These are phyloP conservation scores for Quercus mongolica DNA, from an alignment of 306 rosid species.

Conservation along the genomic window DNA sequence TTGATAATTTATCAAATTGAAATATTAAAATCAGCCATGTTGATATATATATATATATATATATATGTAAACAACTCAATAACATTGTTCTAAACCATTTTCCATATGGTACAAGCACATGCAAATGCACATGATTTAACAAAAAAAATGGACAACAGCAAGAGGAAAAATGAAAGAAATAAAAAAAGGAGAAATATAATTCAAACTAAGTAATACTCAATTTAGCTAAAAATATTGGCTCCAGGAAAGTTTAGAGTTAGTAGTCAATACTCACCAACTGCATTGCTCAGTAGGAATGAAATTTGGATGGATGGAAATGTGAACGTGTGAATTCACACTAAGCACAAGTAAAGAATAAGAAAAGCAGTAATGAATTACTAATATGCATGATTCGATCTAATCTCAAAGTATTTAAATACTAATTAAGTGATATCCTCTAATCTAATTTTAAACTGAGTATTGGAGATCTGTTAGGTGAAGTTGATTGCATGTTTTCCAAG, in stretches of 20 bases:
- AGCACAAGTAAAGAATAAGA: not conserved
- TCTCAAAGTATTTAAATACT: not conserved
- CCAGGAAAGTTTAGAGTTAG: not conserved
- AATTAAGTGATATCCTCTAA: not conserved
- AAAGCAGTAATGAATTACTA: not conserved
- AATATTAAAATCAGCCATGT: no score
- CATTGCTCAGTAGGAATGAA: not conserved
- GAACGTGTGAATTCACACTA: not conserved
- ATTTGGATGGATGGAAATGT: not conserved
- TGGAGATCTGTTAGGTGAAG: not conserved
- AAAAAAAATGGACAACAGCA: no score
- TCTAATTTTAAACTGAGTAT: not conserved
- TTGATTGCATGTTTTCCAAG: not conserved
- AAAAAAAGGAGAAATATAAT: no score
- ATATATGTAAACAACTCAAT: no score
- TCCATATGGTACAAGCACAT: no score
- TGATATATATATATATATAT: no score
- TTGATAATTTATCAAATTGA: no score
- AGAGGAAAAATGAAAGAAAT: no score
- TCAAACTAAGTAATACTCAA: no score
- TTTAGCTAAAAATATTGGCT: no score
- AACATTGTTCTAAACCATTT: no score
- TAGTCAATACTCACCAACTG: not conserved
- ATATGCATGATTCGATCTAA: not conserved
- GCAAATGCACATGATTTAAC: no score